Evolutionary conservation across 2,329 filamentous ascomycete species (phyloP).

Genomic region (Trichoderma asperellum): DNA sequence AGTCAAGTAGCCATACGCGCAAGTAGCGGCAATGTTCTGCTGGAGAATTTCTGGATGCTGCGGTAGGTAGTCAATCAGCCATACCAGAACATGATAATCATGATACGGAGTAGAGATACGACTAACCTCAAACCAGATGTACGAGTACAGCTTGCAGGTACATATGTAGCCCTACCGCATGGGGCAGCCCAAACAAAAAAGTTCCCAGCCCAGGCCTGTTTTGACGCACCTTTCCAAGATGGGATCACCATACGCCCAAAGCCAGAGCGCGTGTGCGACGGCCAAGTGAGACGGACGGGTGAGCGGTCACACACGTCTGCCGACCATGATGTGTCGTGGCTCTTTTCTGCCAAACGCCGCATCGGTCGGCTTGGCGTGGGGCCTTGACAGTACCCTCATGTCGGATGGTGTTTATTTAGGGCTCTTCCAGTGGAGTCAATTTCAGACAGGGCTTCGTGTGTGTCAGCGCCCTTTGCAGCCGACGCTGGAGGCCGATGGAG

Average conservation of each 20-base stretch:
- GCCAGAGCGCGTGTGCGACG: constrained; percentile 19
- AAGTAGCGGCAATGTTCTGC: not conserved
- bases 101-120: not conserved
- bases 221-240: constrained; percentile 15
- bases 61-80: not conserved
- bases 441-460: constrained; percentile 11
- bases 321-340: constrained; percentile 3
- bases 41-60: not conserved
- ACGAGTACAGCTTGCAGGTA: not conserved
- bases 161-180: constrained; percentile 25
- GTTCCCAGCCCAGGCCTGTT: constrained; percentile 4
- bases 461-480: constrained; percentile 25
- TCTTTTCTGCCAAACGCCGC: constrained; percentile 14
- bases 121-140: not conserved
- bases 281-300: not conserved
- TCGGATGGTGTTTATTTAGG: constrained; percentile 26
- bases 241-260: constrained; percentile 17
- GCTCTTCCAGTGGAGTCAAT: constrained; percentile 10
- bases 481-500: constrained; percentile 9
- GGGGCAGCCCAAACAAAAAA: not conserved
- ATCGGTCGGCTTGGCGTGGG: constrained; percentile 1
- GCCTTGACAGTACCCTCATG: constrained; percentile 10
- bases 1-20: not conserved
- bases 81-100: not conserved
- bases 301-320: not conserved